Base-by-base conservation (phyloP, 345 rosid genomes). In the Syzygium jambos region DNA sequence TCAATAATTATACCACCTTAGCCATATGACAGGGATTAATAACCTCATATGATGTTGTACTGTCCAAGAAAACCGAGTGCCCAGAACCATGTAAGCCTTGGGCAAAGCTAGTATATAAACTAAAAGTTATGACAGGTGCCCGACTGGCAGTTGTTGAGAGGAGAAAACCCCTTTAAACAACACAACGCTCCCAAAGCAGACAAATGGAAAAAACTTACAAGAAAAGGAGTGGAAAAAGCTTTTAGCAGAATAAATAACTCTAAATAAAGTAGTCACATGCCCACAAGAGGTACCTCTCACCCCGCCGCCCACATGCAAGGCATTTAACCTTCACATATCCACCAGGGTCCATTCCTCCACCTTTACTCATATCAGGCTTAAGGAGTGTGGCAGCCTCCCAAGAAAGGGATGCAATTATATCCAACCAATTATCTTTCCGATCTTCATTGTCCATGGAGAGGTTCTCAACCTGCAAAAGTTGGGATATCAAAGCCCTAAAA, bases 331-430 rank as follows among this genome's bases (percentile, higher is more conserved):
- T 96, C 89, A 96, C 99, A 89, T 96, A 96, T 85, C 96, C 96
- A 91, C 98, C 99, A 30, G 99, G 99, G 92, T 96, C 99, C 99
- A 98, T 98, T 90, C 97, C 98, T 91, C 99, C 98, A 87, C 99
- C 92, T 89, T 89, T 93, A 89, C 98, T 96, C 86, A 92, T 96
- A 93, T 98, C 99, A 87, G 99, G 99, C 91, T 93, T 98, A 52
- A 98, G 93, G 87, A 95, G 93, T 77, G 98, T 91, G 73, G 99
- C 99, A 89, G 96, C 99, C 85, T 98, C 98, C 99, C 99, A 98
- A 21, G 98, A 95, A 89, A 98, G 91, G 82, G 96, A 95, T 53
- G 99, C 92, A 86, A 96, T 92, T 90, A 96, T 98, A 88, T 95
- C 96, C 93, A 98, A 92, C 99, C 99, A 96, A 89, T 94, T 94